These are phyloP conservation scores for Cornus suecica DNA, from an alignment of 148 eudicot genomes.

Conservation along the genomic window DNA sequence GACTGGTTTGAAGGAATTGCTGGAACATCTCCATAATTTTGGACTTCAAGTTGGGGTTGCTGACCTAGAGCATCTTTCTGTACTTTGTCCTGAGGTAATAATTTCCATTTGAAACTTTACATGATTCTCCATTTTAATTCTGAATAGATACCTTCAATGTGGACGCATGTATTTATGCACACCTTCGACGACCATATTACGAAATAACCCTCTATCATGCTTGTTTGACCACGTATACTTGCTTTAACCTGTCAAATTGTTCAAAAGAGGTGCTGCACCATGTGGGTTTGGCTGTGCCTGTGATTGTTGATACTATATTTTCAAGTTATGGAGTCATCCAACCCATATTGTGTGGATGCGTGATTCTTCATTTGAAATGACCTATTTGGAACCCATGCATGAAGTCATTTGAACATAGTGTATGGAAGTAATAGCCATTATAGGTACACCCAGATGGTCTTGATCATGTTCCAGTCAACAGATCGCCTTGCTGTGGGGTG, in stretches of 20 bases:
- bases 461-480: too few relatives aligned
- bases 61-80: constrained; percentile 59
- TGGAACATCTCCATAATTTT: constrained; percentile 49
- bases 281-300: not conserved
- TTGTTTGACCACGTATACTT: not conserved
- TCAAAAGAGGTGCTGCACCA: not conserved
- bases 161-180: not conserved
- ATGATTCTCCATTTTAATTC: not conserved
- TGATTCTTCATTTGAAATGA: too few relatives aligned
- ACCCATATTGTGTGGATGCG: not conserved
- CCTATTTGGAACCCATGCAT: too few relatives aligned
- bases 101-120: not conserved
- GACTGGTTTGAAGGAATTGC: constrained; percentile 41
- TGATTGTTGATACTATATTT: not conserved
- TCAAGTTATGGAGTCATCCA: not conserved
- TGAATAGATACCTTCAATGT: not conserved
- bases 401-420: too few relatives aligned
- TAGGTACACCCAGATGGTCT: too few relatives aligned
- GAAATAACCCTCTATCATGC: not conserved
- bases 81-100: constrained; percentile 74
- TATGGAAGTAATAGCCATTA: too few relatives aligned
- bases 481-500: too few relatives aligned
- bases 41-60: constrained; percentile 47
- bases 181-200: not conserved
- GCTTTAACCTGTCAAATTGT: not conserved